Evolutionary conservation across 2,329 filamentous ascomycete genomes (phyloP), one percentile per base, ranked within the genome.

Genomic region (Paecilomyces dactylethromorphus): DNA sequence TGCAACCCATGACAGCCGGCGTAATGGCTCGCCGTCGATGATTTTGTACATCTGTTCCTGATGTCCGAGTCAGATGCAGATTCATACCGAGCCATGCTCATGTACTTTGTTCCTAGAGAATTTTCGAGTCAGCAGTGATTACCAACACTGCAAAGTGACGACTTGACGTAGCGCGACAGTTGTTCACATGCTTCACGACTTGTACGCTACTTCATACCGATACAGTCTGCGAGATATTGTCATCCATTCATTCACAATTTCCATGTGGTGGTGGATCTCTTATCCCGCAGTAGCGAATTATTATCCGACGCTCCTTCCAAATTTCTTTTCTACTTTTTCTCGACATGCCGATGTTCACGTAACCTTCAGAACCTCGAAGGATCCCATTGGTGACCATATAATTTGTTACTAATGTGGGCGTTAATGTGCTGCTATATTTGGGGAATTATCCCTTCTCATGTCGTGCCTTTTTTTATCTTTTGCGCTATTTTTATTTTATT

Each of bases 1-100:
- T 76, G 64, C 78, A 77, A 63, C 77, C 71, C 39, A 75, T 78
- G 69, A 78, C 75, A 18, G 39, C 39, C 63, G 75, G 71, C 45
- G 73, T 73, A n/a, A 70, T 76, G 62, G 64, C 69, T 56, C 73
- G 75, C 49, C 74, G 74, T 57, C 72, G 74, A 56, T 76, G 68
- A 71, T 53, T 56, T 13, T 11, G 12, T 45, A 45, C 18, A 45
- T 18, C 8, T 18, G 11, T 45, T 29, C 39, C 18, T 45, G 39
- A 18, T 45, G 15, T 15, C 39, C n/a, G 39, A 6, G 18, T n/a
- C 39, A 45, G 15, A 21, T 45, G n/a, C 39, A 18, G 39, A 18
- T 45, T 18, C 39, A 45, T 45, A 45, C 39, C 39, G 39, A 45
- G 39, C 39, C 39, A 45, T 21, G 39, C 39, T 45, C 15, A 18